Evolutionary conservation across 148 eudicot species (phyloP).

Genomic region (Diospyros kaki): DNA sequence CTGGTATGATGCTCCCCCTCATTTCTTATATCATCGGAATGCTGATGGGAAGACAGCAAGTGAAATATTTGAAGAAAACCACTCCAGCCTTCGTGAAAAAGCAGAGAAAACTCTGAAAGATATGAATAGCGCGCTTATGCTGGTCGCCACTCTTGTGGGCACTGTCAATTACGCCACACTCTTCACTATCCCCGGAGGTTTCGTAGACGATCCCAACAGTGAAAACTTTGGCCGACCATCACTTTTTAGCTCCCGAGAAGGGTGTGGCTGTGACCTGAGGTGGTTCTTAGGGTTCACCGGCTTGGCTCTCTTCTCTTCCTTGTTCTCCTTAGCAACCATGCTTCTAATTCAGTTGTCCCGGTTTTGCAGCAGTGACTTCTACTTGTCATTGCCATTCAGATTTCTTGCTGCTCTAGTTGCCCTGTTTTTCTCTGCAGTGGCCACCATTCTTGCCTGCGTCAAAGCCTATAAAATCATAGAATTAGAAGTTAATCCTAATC

Average conservation of each 20-base stretch:
- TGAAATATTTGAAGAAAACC: neutral
- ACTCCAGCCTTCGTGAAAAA: neutral
- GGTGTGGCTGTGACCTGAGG: neutral
- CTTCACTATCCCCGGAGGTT: conserved; percentile 9
- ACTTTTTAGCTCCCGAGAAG: neutral
- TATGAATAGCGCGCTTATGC: conserved; percentile 1
- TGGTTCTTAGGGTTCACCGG: neutral
- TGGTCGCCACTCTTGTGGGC: conserved; percentile 4
- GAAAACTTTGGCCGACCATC: too few relatives aligned
- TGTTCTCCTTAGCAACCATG: neutral
- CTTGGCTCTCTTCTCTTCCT: neutral
- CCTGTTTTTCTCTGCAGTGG: neutral
- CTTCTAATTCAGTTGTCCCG: conserved; percentile 2
- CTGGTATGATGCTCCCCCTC: neutral
- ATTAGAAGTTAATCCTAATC: too few relatives aligned
- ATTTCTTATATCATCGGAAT: neutral
- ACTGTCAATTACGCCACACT: conserved; percentile 10
- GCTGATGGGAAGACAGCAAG: neutral
- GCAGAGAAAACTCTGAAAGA: neutral
- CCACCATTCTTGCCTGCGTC: neutral
- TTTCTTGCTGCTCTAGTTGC: neutral
- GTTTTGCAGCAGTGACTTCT: conserved; percentile 10
- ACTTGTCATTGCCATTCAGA: neutral
- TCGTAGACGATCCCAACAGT: neutral
- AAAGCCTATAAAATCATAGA: neutral